These are phyloP conservation scores for Chaetothyriales sp. DNA, from an alignment of 2,329 filamentous ascomycete species.

Conservation along the genomic window DNA sequence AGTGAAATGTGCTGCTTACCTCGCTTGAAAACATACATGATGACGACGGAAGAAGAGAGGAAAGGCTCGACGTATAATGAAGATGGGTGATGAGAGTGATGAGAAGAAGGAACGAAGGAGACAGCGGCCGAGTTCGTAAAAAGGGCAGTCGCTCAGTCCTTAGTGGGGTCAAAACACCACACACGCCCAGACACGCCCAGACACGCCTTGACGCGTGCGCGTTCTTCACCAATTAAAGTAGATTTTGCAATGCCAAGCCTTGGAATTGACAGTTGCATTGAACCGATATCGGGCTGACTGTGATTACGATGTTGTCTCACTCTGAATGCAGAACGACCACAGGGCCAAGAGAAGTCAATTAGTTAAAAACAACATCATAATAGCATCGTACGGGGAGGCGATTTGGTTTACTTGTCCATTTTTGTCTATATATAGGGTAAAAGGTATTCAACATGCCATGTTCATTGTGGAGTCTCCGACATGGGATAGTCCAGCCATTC, in stretches of 20 bases:
- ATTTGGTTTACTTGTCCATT: not conserved
- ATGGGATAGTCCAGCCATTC: not conserved
- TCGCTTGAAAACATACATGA: constrained; percentile 49
- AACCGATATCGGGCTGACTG: too few species aligned
- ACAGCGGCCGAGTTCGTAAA: not conserved
- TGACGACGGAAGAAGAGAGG: not conserved
- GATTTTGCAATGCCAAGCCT: not conserved
- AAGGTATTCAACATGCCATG: not conserved
- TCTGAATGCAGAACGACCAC: too few species aligned
- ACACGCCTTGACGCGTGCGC: not conserved
- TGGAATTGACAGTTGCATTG: not conserved
- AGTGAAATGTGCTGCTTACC: constrained; percentile 28
- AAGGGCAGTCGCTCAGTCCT: not conserved
- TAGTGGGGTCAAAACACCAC: not conserved
- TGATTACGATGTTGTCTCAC: too few species aligned
- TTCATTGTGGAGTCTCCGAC: not conserved
- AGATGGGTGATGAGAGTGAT: constrained; percentile 1
- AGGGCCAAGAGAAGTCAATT: too few species aligned
- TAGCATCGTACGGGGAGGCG: not conserved
- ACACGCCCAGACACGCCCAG: not conserved
- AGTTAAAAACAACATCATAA: too few species aligned
- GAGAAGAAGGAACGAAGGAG: not conserved
- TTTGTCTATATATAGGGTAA: too few species aligned
- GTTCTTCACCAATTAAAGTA: not conserved
- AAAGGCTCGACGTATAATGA: not conserved